These are phyloP conservation scores for Begonia loranthoides DNA, from an alignment of 306 rosid species.

Conservation along the genomic window DNA sequence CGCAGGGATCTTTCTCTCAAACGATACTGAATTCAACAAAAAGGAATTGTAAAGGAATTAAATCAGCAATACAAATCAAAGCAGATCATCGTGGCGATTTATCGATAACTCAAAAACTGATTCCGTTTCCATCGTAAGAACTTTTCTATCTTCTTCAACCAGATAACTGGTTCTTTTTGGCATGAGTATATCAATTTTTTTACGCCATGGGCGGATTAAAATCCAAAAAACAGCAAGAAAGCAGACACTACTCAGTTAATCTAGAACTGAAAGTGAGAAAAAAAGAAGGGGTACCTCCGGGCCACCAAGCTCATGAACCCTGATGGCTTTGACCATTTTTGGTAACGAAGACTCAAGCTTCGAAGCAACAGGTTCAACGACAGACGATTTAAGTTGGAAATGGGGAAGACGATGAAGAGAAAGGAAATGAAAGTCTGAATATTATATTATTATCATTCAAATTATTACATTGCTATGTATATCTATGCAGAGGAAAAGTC, in stretches of 20 bases:
- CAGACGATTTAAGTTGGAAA: too few species aligned
- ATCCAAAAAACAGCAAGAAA: too few species aligned
- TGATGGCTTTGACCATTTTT: conserved; percentile 61
- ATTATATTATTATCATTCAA: too few species aligned
- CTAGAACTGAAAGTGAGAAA: background rate
- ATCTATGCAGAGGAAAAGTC: too few species aligned
- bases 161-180: background rate
- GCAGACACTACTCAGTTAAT: background rate
- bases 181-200: background rate
- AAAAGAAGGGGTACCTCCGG: conserved; percentile 32
- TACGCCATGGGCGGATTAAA: too few species aligned
- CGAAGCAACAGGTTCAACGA: background rate
- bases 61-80: background rate
- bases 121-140: too few species aligned
- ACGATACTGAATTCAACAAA: too few species aligned
- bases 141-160: too few species aligned
- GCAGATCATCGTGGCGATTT: background rate
- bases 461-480: too few species aligned
- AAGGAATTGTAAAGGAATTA: background rate
- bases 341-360: conserved; percentile 2
- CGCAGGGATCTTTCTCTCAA: background rate
- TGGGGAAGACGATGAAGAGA: too few species aligned
- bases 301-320: conserved; percentile 60
- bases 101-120: too few species aligned
- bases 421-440: too few species aligned